These are phyloP conservation scores for Cocos nucifera DNA, from an alignment of 176 grass and related monocot species.

Conservation along the genomic window DNA sequence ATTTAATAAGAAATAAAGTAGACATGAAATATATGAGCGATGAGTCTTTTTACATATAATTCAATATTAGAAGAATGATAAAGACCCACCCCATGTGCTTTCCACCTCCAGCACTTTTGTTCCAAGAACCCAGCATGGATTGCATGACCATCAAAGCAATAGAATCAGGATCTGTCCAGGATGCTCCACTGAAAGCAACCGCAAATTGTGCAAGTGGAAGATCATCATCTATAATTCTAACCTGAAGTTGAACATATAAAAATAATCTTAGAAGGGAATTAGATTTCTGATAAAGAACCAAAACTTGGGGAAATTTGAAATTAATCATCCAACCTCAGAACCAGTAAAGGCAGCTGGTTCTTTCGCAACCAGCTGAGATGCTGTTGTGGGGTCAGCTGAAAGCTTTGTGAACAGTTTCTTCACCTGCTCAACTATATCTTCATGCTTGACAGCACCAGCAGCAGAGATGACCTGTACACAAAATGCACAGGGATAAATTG, in stretches of 20 bases:
- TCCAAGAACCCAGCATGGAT: slow-evolving; percentile 94
- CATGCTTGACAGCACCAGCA: slow-evolving; percentile 82
- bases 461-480: slow-evolving; percentile 63
- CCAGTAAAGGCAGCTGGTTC: slow-evolving; percentile 78
- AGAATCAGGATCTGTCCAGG: slow-evolving; percentile 84
- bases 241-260: slow-evolving; percentile 30
- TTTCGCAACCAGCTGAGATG: slow-evolving; percentile 58
- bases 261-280: not conserved
- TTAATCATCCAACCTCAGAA: slow-evolving; percentile 53
- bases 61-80: not conserved
- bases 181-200: slow-evolving; percentile 88
- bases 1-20: too few species aligned
- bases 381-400: slow-evolving; percentile 72
- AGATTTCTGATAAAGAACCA: not conserved
- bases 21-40: too few species aligned
- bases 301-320: not conserved
- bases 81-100: slow-evolving; percentile 77
- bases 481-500: too few species aligned
- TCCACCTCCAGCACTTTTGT: slow-evolving; percentile 67
- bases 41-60: too few species aligned
- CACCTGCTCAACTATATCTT: slow-evolving; percentile 71
- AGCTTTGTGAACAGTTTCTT: slow-evolving; percentile 61
- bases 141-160: slow-evolving; percentile 98
- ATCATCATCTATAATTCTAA: slow-evolving; percentile 93
- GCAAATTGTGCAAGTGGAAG: slow-evolving; percentile 89